Percentiles rank a stretch among this genome's conserved stretches.
Conservation (phyloP, 2,329 filamentous ascomycete species). For the Lasiodiplodia hormozganensis region DNA sequence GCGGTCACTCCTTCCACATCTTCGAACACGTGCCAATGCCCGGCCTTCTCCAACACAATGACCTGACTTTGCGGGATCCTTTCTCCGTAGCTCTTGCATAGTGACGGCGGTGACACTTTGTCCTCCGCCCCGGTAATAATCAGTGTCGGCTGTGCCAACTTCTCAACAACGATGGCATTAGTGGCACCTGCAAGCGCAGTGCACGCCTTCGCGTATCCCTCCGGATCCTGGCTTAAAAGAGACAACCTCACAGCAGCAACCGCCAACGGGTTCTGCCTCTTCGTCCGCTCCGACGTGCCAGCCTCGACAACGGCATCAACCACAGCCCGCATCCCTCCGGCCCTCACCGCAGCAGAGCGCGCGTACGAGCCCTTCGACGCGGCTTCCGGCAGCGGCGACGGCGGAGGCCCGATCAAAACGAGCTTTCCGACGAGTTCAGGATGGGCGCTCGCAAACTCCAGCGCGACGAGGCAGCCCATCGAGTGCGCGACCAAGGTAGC, state of each 20-base stretch:
- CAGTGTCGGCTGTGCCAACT: slow-evolving; percentile 39
- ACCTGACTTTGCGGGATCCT: neutral
- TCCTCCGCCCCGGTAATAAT: slow-evolving; percentile 57
- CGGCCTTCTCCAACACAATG: slow-evolving; percentile 38
- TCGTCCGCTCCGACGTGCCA: slow-evolving; percentile 49
- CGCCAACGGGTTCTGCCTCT: slow-evolving; percentile 49
- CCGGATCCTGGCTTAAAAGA: slow-evolving; percentile 57
- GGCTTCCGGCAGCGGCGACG: slow-evolving; percentile 52
- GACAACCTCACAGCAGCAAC: slow-evolving; percentile 52
- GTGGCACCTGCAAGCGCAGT: slow-evolving; percentile 54
- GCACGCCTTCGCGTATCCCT: slow-evolving; percentile 64
- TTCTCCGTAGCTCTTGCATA: slow-evolving; percentile 46
- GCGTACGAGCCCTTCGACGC: slow-evolving; percentile 41
- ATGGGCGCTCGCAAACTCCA: slow-evolving; percentile 47
- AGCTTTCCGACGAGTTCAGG: slow-evolving; percentile 53
- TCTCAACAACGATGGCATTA: slow-evolving; percentile 43
- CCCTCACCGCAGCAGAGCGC: slow-evolving; percentile 49
- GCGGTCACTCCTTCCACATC: slow-evolving; percentile 47
- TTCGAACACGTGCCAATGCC: slow-evolving; percentile 62
- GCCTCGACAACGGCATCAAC: slow-evolving; percentile 49
- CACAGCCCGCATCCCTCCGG: slow-evolving; percentile 33
- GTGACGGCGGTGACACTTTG: slow-evolving; percentile 39
- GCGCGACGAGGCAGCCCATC: slow-evolving; percentile 59
- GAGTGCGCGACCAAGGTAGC: slow-evolving; percentile 59
- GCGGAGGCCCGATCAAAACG: slow-evolving; percentile 57